Percentiles rank a stretch among this genome's conserved stretches.
These are phyloP conservation scores for Pinguiococcus pyrenoidosus DNA, from an alignment of 108 stramenopile species.

Conservation along the genomic window DNA sequence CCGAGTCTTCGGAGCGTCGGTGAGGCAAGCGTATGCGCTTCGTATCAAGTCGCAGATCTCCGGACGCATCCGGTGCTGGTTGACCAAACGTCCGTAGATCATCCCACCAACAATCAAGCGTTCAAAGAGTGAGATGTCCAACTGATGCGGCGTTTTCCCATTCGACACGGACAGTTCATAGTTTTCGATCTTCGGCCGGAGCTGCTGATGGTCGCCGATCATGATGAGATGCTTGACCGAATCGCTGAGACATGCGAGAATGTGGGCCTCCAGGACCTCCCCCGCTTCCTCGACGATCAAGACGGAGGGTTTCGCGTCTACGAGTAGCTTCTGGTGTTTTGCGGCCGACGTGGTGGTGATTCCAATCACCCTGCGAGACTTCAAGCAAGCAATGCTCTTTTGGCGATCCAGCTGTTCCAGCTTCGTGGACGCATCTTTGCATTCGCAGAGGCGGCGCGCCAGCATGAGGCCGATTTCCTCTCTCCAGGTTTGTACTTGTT, in stretches of 20 bases:
- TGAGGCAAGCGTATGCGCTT: background rate
- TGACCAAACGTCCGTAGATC: slow-evolving; percentile 13
- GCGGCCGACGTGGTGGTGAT: slow-evolving; percentile 9
- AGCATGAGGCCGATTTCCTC: too few species aligned
- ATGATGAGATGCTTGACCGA: slow-evolving; percentile 56
- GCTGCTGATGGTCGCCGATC: slow-evolving; percentile 67
- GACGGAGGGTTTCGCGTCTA: slow-evolving; percentile 6
- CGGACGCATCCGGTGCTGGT: slow-evolving; percentile 38
- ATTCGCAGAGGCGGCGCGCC: too few species aligned
- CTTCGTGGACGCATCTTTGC: background rate
- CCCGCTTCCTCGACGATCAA: slow-evolving; percentile 55
- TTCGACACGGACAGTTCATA: slow-evolving; percentile 43
- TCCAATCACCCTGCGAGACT: slow-evolving; percentile 8
- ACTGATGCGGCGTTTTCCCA: slow-evolving; percentile 17
- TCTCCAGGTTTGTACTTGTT: too few species aligned
- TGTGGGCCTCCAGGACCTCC: slow-evolving; percentile 54
- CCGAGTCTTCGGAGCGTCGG: slow-evolving; percentile 9
- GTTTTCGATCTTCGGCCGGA: slow-evolving; percentile 54
- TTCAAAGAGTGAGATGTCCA: slow-evolving; percentile 38
- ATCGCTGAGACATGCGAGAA: slow-evolving; percentile 37
- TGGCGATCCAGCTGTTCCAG: background rate
- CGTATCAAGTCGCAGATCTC: slow-evolving; percentile 27
- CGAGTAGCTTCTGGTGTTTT: background rate
- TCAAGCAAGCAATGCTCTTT: background rate
- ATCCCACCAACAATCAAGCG: slow-evolving; percentile 15